phyloP scores from a whole-genome alignment of 352 stramenopile genomes.

The Pelagophyceae sp. region DNA sequence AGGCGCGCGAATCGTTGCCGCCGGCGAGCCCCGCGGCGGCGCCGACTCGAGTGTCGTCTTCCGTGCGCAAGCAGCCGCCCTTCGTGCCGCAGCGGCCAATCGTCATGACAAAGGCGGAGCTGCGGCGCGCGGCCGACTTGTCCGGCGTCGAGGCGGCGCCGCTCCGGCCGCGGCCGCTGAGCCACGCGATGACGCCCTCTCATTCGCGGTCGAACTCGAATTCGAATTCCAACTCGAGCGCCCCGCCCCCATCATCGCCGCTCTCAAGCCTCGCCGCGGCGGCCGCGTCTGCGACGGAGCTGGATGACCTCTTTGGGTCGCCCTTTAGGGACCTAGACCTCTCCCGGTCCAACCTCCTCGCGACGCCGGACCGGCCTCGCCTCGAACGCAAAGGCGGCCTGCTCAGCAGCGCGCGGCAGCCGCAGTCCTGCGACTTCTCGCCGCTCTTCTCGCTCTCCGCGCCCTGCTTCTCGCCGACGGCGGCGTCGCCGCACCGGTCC shows the following conservation, averaged over 20 bases:
- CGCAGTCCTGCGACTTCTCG: background rate
- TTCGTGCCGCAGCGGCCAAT: background rate
- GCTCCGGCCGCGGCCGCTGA: too few relatives aligned
- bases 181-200: background rate
- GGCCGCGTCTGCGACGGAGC: background rate
- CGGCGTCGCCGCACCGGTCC: background rate
- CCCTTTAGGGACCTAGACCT: background rate
- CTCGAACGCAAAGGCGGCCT: background rate
- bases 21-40: background rate
- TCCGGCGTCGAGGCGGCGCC: background rate
- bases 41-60: background rate
- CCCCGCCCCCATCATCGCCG: background rate
- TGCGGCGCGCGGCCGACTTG: background rate
- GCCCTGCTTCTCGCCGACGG: background rate
- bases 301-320: slow-evolving; percentile 1
- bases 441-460: background rate
- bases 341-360: background rate
- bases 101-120: slow-evolving; percentile 18
- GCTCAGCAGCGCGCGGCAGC: background rate
- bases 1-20: background rate
- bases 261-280: background rate
- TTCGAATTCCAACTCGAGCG: background rate
- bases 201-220: background rate
- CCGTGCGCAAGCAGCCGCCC: background rate
- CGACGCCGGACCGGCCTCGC: background rate